Conservation (phyloP, 345 rosid genomes). For the Hypericum androsaemum region DNA sequence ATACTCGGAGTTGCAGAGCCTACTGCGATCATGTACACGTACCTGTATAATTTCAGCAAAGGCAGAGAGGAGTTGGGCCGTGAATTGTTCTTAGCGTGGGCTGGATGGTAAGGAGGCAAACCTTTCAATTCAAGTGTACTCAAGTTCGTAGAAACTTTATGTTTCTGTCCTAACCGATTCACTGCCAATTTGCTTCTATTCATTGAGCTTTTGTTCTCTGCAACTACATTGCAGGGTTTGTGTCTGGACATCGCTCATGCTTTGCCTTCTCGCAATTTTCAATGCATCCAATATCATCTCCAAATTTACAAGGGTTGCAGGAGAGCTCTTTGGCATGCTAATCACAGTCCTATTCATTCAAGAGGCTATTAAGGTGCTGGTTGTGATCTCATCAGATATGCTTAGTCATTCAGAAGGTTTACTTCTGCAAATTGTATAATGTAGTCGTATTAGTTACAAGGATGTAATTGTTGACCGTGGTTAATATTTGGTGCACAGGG, state of each 20-base stretch:
- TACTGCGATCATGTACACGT: slow-evolving; percentile 78
- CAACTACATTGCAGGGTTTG: slow-evolving; percentile 46
- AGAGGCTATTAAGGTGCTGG: slow-evolving; percentile 62
- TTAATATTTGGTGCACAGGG: slow-evolving; percentile 35
- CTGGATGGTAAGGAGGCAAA: slow-evolving; percentile 47
- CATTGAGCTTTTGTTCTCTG: neutral
- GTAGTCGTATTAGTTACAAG: neutral
- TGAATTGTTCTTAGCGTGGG: slow-evolving; percentile 64
- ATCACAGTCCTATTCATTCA: slow-evolving; percentile 70
- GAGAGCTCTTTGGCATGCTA: slow-evolving; percentile 73
- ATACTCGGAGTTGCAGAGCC: slow-evolving; percentile 89
- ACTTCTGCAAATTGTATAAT: neutral
- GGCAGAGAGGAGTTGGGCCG: slow-evolving; percentile 45
- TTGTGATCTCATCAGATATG: no score
- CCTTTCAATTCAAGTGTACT: neutral
- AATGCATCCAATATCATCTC: slow-evolving; percentile 50
- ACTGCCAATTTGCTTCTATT: neutral
- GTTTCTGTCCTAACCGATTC: no score
- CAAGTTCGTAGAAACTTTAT: no score
- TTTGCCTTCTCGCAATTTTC: slow-evolving; percentile 55
- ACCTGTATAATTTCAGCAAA: slow-evolving; percentile 57
- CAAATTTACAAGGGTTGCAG: slow-evolving; percentile 66
- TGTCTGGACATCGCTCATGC: slow-evolving; percentile 59
- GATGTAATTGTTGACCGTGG: neutral
- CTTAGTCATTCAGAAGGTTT: no score